Percentiles rank a stretch among this genome's conserved stretches.
These are phyloP conservation scores for Gliomastix tumulicola DNA, from an alignment of 2,329 filamentous ascomycete genomes.

Conservation along the genomic window DNA sequence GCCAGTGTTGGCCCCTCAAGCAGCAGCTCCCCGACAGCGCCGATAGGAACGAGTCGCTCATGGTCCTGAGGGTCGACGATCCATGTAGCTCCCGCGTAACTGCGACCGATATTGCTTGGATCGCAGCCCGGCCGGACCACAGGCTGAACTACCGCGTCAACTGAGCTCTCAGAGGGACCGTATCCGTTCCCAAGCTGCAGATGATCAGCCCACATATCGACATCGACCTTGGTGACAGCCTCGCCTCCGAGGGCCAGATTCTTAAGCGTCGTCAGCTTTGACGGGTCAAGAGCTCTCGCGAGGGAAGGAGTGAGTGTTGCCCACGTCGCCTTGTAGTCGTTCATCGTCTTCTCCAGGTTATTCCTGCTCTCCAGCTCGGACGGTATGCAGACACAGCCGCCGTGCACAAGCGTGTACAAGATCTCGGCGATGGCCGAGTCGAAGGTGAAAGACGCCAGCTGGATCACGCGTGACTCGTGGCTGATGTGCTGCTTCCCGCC, in stretches of 20 bases:
- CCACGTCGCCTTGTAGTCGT: not conserved
- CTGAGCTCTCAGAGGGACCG: constrained; percentile 1
- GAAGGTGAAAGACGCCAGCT: constrained; percentile 8
- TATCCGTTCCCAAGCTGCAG: not conserved
- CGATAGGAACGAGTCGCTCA: constrained; percentile 8
- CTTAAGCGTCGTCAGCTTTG: constrained; percentile 5
- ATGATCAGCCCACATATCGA: not conserved
- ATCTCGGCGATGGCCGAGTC: constrained; percentile 4
- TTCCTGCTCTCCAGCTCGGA: constrained; percentile 1
- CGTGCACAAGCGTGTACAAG: constrained; percentile 4
- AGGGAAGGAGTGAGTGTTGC: constrained; percentile 10
- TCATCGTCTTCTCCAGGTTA: constrained; percentile 2
- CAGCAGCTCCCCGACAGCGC: constrained; percentile 14
- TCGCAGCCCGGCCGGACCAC: not conserved
- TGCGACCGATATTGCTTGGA: constrained; percentile 5
- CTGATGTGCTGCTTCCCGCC: not conserved
- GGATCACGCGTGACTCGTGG: not conserved
- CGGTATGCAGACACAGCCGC: constrained; percentile 1
- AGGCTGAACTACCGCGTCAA: constrained; percentile 1
- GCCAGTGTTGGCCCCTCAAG: constrained; percentile 16
- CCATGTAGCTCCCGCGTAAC: constrained; percentile 7
- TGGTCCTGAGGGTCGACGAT: constrained; percentile 10
- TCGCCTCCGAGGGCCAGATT: constrained; percentile 9
- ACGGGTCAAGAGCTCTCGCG: constrained; percentile 7
- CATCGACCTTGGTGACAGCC: constrained; percentile 1